These are phyloP conservation scores for Setaria viridis DNA, from an alignment of 202 grass and related monocot genomes.

Conservation along the genomic window DNA sequence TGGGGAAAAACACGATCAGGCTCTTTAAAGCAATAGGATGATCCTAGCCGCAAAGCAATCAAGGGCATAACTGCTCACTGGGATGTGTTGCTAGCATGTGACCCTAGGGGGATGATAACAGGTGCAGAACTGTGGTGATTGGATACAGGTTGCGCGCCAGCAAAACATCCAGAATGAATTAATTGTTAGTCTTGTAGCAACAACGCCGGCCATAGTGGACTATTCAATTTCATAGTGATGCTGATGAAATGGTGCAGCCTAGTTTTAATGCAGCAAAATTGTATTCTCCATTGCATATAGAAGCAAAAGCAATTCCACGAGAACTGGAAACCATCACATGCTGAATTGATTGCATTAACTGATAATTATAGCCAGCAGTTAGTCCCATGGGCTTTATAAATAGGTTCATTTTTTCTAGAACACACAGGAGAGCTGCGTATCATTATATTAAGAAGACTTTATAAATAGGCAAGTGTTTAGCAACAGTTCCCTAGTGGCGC, in stretches of 20 bases:
- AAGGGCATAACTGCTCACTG: slow-evolving; percentile 19
- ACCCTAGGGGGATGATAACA: slow-evolving; percentile 22
- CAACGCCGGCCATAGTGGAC: slow-evolving; percentile 1
- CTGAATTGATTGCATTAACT: not conserved
- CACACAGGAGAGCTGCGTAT: too few relatives aligned
- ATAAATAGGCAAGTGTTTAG: slow-evolving; percentile 28
- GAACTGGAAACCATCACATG: not conserved
- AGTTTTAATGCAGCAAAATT: slow-evolving; percentile 5
- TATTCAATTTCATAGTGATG: slow-evolving; percentile 8
- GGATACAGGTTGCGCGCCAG: not conserved
- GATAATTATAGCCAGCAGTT: not conserved
- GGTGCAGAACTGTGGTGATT: slow-evolving; percentile 15
- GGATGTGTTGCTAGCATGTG: slow-evolving; percentile 19
- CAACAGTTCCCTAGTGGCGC: not conserved
- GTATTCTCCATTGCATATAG: not conserved
- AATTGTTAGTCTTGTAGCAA: slow-evolving; percentile 14
- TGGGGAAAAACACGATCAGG: not conserved
- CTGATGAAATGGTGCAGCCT: not conserved
- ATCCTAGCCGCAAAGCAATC: slow-evolving; percentile 35
- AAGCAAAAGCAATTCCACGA: slow-evolving; percentile 14
- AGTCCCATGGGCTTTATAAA: not conserved
- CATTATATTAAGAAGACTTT: not conserved
- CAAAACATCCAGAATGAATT: slow-evolving; percentile 21
- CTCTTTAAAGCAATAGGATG: slow-evolving; percentile 20
- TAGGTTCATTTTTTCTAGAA: not conserved